Percentiles rank a stretch among this genome's conserved stretches.
These are phyloP conservation scores for Begonia loranthoides DNA, from an alignment of 306 rosid genomes.

Conservation along the genomic window DNA sequence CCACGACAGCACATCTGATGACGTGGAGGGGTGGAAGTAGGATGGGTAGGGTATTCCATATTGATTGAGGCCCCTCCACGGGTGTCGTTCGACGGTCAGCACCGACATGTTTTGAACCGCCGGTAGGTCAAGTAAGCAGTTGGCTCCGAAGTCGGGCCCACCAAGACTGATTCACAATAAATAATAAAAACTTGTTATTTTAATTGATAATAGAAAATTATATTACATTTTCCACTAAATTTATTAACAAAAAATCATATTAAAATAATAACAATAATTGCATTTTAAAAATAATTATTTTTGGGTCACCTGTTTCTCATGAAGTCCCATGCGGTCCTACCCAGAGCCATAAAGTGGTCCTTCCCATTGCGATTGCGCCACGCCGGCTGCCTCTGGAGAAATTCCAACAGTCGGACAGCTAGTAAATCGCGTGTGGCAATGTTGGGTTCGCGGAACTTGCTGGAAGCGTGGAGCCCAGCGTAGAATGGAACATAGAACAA, in stretches of 20 bases:
- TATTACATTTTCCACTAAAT: too few species aligned
- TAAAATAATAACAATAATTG: too few species aligned
- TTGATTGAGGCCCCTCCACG: constrained; percentile 57
- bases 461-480: constrained; percentile 69
- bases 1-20: constrained; percentile 27
- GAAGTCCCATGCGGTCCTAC: constrained; percentile 89
- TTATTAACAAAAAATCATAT: too few species aligned
- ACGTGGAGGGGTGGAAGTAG: constrained; percentile 49
- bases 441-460: constrained; percentile 47
- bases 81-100: constrained; percentile 65
- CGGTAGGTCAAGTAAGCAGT: constrained; percentile 40
- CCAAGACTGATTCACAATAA: neutral
- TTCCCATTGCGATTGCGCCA: constrained; percentile 26
- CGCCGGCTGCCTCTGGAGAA: constrained; percentile 16
- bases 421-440: constrained; percentile 37
- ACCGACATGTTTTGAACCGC: constrained; percentile 80
- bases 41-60: constrained; percentile 75
- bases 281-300: too few species aligned
- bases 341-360: constrained; percentile 62
- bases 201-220: too few species aligned
- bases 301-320: constrained; percentile 30
- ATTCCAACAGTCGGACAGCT: constrained; percentile 25
- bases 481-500: constrained; percentile 77
- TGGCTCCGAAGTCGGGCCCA: constrained; percentile 60
- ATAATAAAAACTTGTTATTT: too few species aligned